phyloP scores from a whole-genome alignment of 805 yeast genomes.

The Kodamaea laetipori region DNA sequence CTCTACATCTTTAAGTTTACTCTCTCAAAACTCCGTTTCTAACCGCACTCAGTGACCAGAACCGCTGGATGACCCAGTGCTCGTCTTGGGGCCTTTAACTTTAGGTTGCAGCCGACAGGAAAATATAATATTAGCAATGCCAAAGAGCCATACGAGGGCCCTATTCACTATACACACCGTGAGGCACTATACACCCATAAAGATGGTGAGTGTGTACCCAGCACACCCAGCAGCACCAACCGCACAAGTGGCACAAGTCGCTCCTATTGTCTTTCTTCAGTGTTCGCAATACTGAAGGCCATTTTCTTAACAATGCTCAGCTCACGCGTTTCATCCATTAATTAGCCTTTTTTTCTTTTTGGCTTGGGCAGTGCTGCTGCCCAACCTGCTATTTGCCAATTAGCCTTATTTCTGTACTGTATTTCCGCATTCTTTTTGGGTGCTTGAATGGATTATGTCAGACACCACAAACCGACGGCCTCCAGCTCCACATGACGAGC shows the following conservation, averaged over 20 bases:
- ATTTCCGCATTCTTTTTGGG: slow-evolving; percentile 2
- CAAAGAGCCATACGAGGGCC: too few relatives aligned
- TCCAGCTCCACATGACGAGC: background rate
- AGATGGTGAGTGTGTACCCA: too few relatives aligned
- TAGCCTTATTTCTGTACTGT: background rate
- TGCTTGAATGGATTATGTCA: background rate
- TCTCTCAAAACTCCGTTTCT: background rate
- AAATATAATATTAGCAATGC: background rate
- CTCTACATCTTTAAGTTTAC: too few relatives aligned
- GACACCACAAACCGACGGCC: background rate
- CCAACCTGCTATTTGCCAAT: slow-evolving; percentile 1
- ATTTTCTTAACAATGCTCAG: background rate
- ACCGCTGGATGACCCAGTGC: slow-evolving; percentile 3
- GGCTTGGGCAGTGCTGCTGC: slow-evolving; percentile 2
- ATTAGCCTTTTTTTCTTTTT: slow-evolving; percentile 1
- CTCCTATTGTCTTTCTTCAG: background rate
- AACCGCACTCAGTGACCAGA: slow-evolving; percentile 1
- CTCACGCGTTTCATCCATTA: slow-evolving; percentile 6
- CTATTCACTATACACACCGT: too few relatives aligned
- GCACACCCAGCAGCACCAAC: too few relatives aligned
- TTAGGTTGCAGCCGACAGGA: slow-evolving; percentile 4
- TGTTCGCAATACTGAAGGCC: background rate
- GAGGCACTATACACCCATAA: too few relatives aligned
- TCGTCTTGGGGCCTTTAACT: background rate
- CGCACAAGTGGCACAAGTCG: too few relatives aligned